Base-by-base conservation (phyloP, 805 yeast species). In the Candida ortonii region DNA sequence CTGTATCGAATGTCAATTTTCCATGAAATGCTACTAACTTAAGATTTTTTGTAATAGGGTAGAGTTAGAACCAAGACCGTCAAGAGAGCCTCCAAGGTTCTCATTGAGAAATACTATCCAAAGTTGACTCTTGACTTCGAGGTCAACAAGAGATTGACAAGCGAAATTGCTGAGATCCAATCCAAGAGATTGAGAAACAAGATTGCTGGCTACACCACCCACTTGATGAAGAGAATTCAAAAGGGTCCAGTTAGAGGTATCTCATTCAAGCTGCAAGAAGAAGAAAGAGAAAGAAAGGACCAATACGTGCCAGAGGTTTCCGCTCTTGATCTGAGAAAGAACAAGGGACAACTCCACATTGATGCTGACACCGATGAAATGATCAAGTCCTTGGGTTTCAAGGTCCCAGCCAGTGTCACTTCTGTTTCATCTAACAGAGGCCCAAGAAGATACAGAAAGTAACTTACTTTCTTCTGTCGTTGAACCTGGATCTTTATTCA, bases 201-300 rank as follows among this genome's bases (percentile, higher is more conserved):
- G 87, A 94, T 93, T 65, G 98, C 99, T 70, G 99, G 99, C 72
- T 93, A 90, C 96, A 93, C 98, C 74, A 93, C 98, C 67, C 99
- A 93, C 76, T 83, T 93, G 73, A 94, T 93, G 98, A 93, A 87
- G 82, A 89, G 99, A 80, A 93, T 93, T 68, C 97, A 94, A 78
- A 93, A 90, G 82, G 99, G 99, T 70, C 99, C 99, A 79, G 99
- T 93, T 64, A 89, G 97, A 83, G 99, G 99, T 78, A 94, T 93
- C 62, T 93, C 99, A 62, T 93, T 93, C 96, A 94, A 94, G 76
- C 86, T 93, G 68, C 99, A 93, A 82, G 99, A 93, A 80, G 99
- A 93, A 79, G 99, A 93, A 84, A 90, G 98, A 83, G 99, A 93
- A 80, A 86, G 98, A 79, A 93, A 94, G 78, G 97, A 93, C 76